These are phyloP conservation scores for Fusarium xyrophilum DNA, from an alignment of 2,329 filamentous ascomycete genomes.

Conservation along the genomic window DNA sequence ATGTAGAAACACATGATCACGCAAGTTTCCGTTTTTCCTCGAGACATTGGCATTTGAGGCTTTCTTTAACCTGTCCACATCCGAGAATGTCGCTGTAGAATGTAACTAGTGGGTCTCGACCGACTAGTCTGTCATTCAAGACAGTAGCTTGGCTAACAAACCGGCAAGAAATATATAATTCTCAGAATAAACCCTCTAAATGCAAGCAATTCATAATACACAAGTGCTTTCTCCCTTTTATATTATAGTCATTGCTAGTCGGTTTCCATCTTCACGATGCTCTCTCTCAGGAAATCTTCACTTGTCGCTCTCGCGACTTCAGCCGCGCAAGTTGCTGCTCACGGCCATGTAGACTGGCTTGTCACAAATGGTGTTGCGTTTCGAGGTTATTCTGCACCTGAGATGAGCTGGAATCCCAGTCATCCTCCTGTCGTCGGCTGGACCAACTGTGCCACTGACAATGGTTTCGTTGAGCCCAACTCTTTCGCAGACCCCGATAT, in stretches of 20 bases:
- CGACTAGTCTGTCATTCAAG: constrained; percentile 3
- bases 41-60: constrained; percentile 4
- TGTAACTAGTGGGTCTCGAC: constrained; percentile 27
- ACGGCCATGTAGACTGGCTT: constrained; percentile 40
- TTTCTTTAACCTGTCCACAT: neutral
- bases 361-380: constrained; percentile 34
- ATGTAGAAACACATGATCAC: neutral
- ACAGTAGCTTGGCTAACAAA: neutral
- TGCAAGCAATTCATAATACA: rapidly evolving
- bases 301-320: neutral
- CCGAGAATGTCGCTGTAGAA: neutral
- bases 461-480: constrained; percentile 58
- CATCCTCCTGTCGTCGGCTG: constrained; percentile 34
- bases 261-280: constrained; percentile 2
- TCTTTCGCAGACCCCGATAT: constrained; percentile 52
- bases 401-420: constrained; percentile 35
- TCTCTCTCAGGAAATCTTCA: neutral
- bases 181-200: too few relatives aligned
- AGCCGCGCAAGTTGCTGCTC: constrained; percentile 6
- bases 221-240: too few relatives aligned
- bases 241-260: neutral
- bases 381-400: constrained; percentile 35
- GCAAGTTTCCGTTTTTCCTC: neutral
- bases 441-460: constrained; percentile 45
- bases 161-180: neutral